phyloP scores from a whole-genome alignment of 192 early-diverging fungal genomes.

The Rhizophagus prolifer region DNA sequence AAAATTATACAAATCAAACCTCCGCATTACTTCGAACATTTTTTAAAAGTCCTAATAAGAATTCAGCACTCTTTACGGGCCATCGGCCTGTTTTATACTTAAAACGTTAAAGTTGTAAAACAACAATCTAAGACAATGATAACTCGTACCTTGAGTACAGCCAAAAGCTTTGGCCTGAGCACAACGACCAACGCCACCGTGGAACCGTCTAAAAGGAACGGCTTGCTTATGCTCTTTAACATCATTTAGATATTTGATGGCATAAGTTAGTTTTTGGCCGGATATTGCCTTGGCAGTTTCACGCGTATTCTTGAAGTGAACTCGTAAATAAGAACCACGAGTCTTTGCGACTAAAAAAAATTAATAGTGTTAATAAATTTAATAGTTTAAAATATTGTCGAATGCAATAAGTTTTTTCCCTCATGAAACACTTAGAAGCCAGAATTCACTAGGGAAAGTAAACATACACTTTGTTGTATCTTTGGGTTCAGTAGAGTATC shows the following conservation, averaged over 20 bases:
- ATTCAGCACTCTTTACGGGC: constrained; percentile 96
- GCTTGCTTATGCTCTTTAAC: constrained; percentile 97
- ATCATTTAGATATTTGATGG: constrained; percentile 87
- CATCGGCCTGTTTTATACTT: constrained; percentile 65
- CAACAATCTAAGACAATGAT: background rate
- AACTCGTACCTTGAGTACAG: constrained; percentile 61
- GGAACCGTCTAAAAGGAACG: constrained; percentile 96
- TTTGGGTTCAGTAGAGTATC: constrained; percentile 65
- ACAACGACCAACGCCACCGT: constrained; percentile 94
- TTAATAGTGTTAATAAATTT: background rate
- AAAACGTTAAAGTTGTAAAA: background rate
- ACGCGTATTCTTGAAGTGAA: constrained; percentile 98
- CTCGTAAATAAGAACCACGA: constrained; percentile 90
- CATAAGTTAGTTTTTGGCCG: constrained; percentile 90
- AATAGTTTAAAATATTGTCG: background rate
- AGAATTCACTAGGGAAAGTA: background rate
- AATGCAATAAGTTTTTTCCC: too few species aligned
- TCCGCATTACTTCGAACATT: constrained; percentile 98
- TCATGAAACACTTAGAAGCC: too few species aligned
- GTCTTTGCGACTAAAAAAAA: constrained; percentile 71
- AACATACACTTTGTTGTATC: constrained; percentile 44
- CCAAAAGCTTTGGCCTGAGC: constrained; percentile 96
- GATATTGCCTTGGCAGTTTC: constrained; percentile 92
- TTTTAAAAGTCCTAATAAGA: constrained; percentile 90
- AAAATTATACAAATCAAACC: constrained; percentile 42